Base-by-base conservation (phyloP, 805 yeast species). In the Lachancea dasiensis region DNA sequence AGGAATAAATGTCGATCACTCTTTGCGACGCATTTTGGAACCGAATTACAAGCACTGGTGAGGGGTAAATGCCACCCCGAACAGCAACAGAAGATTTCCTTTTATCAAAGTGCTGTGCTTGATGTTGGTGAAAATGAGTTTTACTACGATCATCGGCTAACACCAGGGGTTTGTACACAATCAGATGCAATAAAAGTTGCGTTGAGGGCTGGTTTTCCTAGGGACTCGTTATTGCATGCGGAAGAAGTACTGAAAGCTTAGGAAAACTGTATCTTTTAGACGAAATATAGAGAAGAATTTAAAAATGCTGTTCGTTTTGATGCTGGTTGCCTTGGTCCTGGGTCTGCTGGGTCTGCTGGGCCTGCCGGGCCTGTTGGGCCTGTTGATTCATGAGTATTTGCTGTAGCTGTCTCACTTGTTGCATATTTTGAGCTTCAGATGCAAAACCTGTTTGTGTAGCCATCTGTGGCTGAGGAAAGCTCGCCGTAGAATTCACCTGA, bases 21-120 rank as follows among this genome's bases (percentile, higher is more conserved):
- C n/a, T 87, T 87, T 67, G 95, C 96, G 1, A 87, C 96, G 0
- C 96, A 87, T 65, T 87, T 79, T 60, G 86, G 81, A 0, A 54
- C 61, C 0, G 83, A 78, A 40, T 43, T 78, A 6, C 53, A 69
- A n/a, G 44, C 53, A 0, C 51, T 81, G 4, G 57, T 76, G 19
- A 38, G 44, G 1, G 36, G 30, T 2, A 56, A 60, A 29, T 56
- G 56, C n/a, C 50, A 56, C 0, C 45, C 65, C 3, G 16, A 16
- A 1, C 16, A 51, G 7, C 33, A 35, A 3, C 42, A 48, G 1
- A 47, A 47, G 13, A 46, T 49, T 5, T 40, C 38, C 32, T 54
- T 46, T 41, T 46, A 44, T 27, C 52, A 48, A 36, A 52, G 50
- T 13, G 51, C 52, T 8, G 51, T 61, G 9, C 44, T 54, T 4